Evolutionary conservation across 169 alveolate genomes (phyloP).

Genomic region (Perkinsus marinus): DNA sequence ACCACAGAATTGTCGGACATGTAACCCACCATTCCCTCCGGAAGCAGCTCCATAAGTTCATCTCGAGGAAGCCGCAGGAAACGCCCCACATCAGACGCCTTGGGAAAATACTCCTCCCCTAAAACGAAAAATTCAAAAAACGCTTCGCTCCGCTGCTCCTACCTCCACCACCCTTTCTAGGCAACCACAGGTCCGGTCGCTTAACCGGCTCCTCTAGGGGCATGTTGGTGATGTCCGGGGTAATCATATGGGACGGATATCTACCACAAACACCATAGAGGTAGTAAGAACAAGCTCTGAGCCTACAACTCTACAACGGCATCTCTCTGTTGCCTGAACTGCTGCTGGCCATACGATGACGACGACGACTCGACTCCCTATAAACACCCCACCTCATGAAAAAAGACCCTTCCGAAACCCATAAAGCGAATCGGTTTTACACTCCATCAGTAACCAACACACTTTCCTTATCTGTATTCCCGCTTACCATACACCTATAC

Average conservation of each 20-base stretch:
- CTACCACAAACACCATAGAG: neutral
- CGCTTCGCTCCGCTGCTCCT: neutral
- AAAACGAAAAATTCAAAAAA: no score
- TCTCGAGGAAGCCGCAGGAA: slow-evolving; percentile 8
- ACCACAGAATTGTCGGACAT: neutral
- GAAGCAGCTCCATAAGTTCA: slow-evolving; percentile 15
- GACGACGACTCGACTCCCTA: neutral
- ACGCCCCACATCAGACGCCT: slow-evolving; percentile 11
- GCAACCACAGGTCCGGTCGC: neutral
- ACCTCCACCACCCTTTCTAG: neutral
- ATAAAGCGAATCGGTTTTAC: no score
- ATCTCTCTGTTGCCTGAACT: neutral
- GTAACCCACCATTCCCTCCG: slow-evolving; percentile 11
- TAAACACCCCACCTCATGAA: neutral
- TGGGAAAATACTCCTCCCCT: neutral
- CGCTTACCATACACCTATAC: no score
- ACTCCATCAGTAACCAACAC: no score
- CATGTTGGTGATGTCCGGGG: neutral
- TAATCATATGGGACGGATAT: neutral
- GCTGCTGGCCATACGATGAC: neutral
- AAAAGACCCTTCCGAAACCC: no score
- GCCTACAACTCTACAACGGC: neutral
- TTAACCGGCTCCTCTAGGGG: neutral
- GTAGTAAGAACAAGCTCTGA: neutral
- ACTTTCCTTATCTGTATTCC: no score